Evolutionary conservation across 1,139 yeast species (phyloP), one percentile per base, ranked within the genome.

Genomic region (Spathaspora jeffriesii): DNA sequence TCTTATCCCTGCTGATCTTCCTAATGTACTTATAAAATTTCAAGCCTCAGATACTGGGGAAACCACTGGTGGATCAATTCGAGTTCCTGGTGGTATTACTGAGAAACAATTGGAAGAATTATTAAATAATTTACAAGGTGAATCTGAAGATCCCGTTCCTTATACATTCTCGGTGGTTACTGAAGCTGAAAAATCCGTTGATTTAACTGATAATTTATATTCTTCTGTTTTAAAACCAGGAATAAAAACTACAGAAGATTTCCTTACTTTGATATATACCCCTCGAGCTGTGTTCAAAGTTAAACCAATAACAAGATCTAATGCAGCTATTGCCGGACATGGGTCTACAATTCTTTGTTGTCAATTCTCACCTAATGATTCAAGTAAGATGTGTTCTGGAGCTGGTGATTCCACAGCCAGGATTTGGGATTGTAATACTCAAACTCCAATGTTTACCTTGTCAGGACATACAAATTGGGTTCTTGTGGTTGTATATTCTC

Each of bases 331-430:
- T 48, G 82, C 96, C 1, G 99, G 99, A 5, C 99, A 93, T 62
- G 96, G 97, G 1, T 82, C 96, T 4, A 92, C 98, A 0, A 90
- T 93, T 51, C 73, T 93, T 55, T 89, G 97, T 50, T 87, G 95
- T 43, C 93, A 88, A 55, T 93, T 95, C 76, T 96, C 99, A 1
- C 99, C 99, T 30, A 80, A 88, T 60, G 85, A 93, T 37, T 83
- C 95, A 13, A 79, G 93, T 5, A 74, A 92, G 55, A 84, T 93
- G 86, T 95, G 90, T 42, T 87, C 97, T 0, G 99, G 99, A 42
- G 91, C 97, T 8, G 99, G 99, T 41, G 99, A 93, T 64, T 82
- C 88, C 40, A 92, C 98, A n/a, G 98, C 98, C 4, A 77, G 98
- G 61, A 82, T 93, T 45, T 93, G 99, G 99, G 98, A 92, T 67